A percentile compares a stretch with the other conserved stretches of the same genome.
phyloP scores from a whole-genome alignment of 495 filamentous ascomycete species.

The Elaphomyces granulatus region DNA sequence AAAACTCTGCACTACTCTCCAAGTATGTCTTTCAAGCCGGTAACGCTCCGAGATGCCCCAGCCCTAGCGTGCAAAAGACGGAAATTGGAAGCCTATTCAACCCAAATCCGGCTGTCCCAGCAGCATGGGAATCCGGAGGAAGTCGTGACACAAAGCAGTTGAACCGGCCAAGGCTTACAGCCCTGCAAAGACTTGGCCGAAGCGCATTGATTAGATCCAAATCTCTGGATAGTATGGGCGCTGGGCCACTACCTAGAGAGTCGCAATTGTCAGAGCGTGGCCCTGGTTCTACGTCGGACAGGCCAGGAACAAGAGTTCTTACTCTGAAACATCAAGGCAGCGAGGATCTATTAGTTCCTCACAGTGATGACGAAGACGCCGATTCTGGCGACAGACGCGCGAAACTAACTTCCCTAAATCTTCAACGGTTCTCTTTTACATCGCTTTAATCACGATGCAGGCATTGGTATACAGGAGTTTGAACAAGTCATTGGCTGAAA shows the following conservation, averaged over 20 bases:
- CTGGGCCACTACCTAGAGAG: slow-evolving; percentile 2
- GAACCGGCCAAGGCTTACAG: slow-evolving; percentile 25
- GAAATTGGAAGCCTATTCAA: too few species aligned
- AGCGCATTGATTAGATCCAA: slow-evolving; percentile 30
- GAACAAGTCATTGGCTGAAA: too few species aligned
- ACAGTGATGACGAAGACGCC: slow-evolving; percentile 50
- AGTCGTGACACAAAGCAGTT: slow-evolving; percentile 1
- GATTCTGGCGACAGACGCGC: slow-evolving; percentile 11
- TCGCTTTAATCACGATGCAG: too few species aligned
- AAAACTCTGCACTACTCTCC: slow-evolving; percentile 23
- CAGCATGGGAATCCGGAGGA: too few species aligned
- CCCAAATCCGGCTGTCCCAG: slow-evolving; percentile 3
- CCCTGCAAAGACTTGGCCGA: slow-evolving; percentile 34
- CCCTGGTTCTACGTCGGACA: too few species aligned
- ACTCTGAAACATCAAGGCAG: slow-evolving; percentile 40
- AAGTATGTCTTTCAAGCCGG: slow-evolving; percentile 20
- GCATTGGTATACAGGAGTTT: too few species aligned
- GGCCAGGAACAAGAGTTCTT: too few species aligned
- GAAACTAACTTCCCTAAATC: slow-evolving; percentile 22
- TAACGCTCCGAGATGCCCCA: too few species aligned
- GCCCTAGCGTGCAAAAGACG: too few species aligned
- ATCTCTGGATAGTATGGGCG: slow-evolving; percentile 17
- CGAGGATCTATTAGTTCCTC: slow-evolving; percentile 60
- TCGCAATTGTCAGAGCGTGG: neutral
- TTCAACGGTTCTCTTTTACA: slow-evolving; percentile 42